Evolutionary conservation across 257 asterid species (phyloP).

Genomic region (Cinchona pubescens): DNA sequence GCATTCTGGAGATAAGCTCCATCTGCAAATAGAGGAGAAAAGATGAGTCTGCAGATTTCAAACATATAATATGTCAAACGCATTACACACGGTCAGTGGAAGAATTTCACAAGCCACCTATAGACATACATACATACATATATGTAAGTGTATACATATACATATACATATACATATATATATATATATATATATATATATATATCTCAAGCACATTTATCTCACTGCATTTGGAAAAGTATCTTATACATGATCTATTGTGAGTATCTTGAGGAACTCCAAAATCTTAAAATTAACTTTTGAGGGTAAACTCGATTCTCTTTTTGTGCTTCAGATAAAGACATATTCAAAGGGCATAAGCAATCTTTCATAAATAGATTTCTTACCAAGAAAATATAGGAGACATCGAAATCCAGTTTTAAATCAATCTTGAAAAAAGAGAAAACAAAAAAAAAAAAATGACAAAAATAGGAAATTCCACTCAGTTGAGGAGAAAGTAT

Average conservation of each 20-base stretch:
- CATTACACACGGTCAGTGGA: background rate
- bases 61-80: conserved; percentile 1
- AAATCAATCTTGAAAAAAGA: too few relatives aligned
- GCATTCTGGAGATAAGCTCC: conserved; percentile 85
- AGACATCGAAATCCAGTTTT: background rate
- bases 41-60: conserved; percentile 10
- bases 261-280: background rate
- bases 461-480: background rate
- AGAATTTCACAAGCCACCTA: background rate
- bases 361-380: background rate
- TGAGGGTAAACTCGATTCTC: background rate
- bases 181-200: too few relatives aligned
- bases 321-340: background rate
- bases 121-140: conserved; percentile 5
- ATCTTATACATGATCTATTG: background rate
- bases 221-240: background rate
- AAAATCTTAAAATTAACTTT: background rate
- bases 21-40: conserved; percentile 42
- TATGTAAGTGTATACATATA: too few relatives aligned
- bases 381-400: background rate
- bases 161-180: too few relatives aligned
- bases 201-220: background rate
- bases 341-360: background rate
- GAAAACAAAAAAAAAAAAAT: background rate
- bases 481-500: background rate